Conservation (phyloP, 352 stramenopile genomes). For the Globisporangium emineosum region DNA sequence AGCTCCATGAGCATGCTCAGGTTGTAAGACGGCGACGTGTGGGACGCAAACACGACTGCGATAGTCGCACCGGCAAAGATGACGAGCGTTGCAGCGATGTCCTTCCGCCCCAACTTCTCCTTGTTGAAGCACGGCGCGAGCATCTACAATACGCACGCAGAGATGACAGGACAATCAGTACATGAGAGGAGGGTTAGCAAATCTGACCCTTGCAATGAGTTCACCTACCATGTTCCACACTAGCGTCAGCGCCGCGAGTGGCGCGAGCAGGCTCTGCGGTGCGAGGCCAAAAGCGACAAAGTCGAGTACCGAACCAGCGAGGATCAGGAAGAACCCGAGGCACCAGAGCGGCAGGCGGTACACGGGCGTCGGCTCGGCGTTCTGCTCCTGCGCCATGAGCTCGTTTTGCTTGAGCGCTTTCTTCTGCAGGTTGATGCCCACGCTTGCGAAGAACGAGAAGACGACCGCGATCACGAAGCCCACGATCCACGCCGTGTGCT, state of each 20-base stretch:
- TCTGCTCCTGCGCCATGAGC: conserved; percentile 42
- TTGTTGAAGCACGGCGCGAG: conserved; percentile 86
- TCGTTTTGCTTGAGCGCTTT: conserved; percentile 84
- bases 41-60: conserved; percentile 78
- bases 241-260: conserved; percentile 85
- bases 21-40: conserved; percentile 84
- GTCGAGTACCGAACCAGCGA: conserved; percentile 81
- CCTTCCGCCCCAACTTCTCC: conserved; percentile 76
- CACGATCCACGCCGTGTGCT: conserved; percentile 69
- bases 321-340: conserved; percentile 80
- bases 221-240: conserved; percentile 87
- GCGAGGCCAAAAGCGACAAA: conserved; percentile 90
- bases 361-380: conserved; percentile 45
- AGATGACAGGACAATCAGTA: background rate
- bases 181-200: background rate
- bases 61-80: conserved; percentile 84
- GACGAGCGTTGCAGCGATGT: conserved; percentile 77
- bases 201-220: background rate
- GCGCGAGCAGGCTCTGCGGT: conserved; percentile 84
- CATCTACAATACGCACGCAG: conserved; percentile 35
- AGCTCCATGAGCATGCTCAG: conserved; percentile 74
- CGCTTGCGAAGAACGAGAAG: conserved; percentile 78
- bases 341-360: conserved; percentile 83
- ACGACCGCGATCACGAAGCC: conserved; percentile 79
- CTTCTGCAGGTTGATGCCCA: conserved; percentile 87